Conservation (phyloP, 192 early-diverging fungal species). For the Coemansia sp. region DNA sequence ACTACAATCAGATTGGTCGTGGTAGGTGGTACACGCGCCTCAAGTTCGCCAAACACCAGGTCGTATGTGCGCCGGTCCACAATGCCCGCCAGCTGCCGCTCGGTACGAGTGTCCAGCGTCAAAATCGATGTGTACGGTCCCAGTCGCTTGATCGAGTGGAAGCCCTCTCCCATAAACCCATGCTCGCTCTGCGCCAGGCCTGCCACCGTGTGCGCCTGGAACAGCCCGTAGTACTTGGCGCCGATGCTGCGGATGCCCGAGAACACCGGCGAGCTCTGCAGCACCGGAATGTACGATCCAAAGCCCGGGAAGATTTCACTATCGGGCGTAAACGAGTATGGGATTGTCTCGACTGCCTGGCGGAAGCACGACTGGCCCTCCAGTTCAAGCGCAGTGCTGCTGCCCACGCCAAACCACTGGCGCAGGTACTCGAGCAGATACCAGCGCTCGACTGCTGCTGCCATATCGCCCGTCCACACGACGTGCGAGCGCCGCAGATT, state of each 20-base stretch:
- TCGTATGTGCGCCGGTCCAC: slow-evolving; percentile 65
- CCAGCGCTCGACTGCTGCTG: slow-evolving; percentile 60
- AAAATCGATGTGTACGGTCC: slow-evolving; percentile 70
- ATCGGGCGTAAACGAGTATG: slow-evolving; percentile 78
- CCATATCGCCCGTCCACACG: slow-evolving; percentile 61
- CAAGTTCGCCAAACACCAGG: slow-evolving; percentile 57
- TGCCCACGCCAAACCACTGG: slow-evolving; percentile 53
- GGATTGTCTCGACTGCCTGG: slow-evolving; percentile 69
- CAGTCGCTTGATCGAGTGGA: slow-evolving; percentile 64
- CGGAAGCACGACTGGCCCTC: slow-evolving; percentile 55
- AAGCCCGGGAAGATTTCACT: slow-evolving; percentile 77
- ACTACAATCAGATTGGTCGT: slow-evolving; percentile 71
- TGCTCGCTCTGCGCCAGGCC: slow-evolving; percentile 60
- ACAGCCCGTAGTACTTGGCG: slow-evolving; percentile 72
- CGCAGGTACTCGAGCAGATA: slow-evolving; percentile 66
- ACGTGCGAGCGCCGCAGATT: slow-evolving; percentile 44
- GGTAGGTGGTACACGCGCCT: slow-evolving; percentile 54
- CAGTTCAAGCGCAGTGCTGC: slow-evolving; percentile 12
- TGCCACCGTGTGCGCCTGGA: slow-evolving; percentile 78
- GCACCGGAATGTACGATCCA: slow-evolving; percentile 68
- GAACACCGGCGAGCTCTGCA: slow-evolving; percentile 68
- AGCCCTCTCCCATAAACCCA: slow-evolving; percentile 55
- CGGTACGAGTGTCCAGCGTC: slow-evolving; percentile 70
- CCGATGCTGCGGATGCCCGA: slow-evolving; percentile 68
- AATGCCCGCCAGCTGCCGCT: slow-evolving; percentile 66